Evolutionary conservation across 106 monocot genomes (phyloP).

Genomic region (Iris macrosiphon): DNA sequence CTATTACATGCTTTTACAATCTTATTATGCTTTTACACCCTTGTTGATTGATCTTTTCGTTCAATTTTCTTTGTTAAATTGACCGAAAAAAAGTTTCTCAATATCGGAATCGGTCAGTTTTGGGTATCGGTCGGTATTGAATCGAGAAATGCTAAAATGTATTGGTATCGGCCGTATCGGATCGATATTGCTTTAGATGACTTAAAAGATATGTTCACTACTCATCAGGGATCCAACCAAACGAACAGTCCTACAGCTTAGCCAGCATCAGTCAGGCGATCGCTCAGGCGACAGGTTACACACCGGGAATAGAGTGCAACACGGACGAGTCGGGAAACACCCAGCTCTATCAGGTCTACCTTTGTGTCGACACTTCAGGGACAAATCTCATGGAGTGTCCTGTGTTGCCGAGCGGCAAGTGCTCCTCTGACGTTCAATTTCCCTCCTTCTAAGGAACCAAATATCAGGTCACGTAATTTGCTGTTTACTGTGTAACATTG

Average conservation of each 20-base stretch:
- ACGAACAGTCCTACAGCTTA: slow-evolving; percentile 17
- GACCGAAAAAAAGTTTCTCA: too few relatives aligned
- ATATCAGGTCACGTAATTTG: neutral
- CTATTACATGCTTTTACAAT: too few relatives aligned
- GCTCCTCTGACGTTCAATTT: slow-evolving; percentile 23
- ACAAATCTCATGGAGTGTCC: slow-evolving; percentile 33
- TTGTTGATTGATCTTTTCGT: too few relatives aligned
- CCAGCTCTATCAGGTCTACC: slow-evolving; percentile 45
- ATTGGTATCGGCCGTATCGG: too few relatives aligned
- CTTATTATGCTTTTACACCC: too few relatives aligned
- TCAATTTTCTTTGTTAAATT: too few relatives aligned
- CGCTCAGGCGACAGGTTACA: slow-evolving; percentile 12
- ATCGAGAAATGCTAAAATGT: too few relatives aligned
- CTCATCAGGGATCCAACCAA: slow-evolving; percentile 18
- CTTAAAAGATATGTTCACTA: neutral
- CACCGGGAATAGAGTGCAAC: slow-evolving; percentile 46
- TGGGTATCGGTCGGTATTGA: too few relatives aligned
- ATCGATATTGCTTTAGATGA: too few relatives aligned
- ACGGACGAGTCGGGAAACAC: slow-evolving; percentile 20
- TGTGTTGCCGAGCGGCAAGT: slow-evolving; percentile 20
- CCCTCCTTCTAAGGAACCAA: slow-evolving; percentile 22
- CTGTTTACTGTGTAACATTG: neutral
- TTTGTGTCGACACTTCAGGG: slow-evolving; percentile 37
- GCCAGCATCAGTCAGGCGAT: slow-evolving; percentile 28
- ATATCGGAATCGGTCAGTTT: too few relatives aligned